These are phyloP conservation scores for Sanghuangporus sanghuang DNA, from an alignment of 1,284 basidiomycete species.

Conservation along the genomic window DNA sequence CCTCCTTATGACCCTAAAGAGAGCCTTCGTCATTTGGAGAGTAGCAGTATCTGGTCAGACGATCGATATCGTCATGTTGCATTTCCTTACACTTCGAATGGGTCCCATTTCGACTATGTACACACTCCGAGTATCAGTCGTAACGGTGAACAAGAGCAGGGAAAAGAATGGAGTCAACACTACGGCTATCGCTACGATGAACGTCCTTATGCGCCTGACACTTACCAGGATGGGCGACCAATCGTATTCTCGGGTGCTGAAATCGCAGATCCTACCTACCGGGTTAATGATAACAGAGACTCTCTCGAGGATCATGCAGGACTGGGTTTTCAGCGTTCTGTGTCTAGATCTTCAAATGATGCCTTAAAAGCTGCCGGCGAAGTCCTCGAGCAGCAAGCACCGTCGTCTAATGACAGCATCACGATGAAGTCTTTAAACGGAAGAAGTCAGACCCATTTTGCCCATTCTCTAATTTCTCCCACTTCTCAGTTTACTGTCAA, in stretches of 20 bases:
- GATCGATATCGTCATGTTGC: neutral
- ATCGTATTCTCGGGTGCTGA: neutral
- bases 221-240: neutral
- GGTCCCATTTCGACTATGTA: neutral
- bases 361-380: neutral
- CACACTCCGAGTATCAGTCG: neutral
- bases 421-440: neutral
- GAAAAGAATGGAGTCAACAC: neutral
- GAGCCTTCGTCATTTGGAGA: neutral
- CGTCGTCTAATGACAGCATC: no score
- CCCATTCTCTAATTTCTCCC: neutral
- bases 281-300: slow-evolving; percentile 4
- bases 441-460: neutral
- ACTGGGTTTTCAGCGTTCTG: neutral
- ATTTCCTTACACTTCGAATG: slow-evolving; percentile 2
- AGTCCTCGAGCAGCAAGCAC: neutral
- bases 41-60: neutral
- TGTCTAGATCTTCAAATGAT: slow-evolving; percentile 1
- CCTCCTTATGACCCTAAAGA: slow-evolving; percentile 17
- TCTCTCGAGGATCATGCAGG: slow-evolving; percentile 1
- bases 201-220: neutral
- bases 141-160: neutral
- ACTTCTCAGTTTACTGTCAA: slow-evolving; percentile 1
- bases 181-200: slow-evolving; percentile 11
- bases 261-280: neutral